Conservation (phyloP, 2,329 filamentous ascomycete species). For the Colletotrichum phormii region DNA sequence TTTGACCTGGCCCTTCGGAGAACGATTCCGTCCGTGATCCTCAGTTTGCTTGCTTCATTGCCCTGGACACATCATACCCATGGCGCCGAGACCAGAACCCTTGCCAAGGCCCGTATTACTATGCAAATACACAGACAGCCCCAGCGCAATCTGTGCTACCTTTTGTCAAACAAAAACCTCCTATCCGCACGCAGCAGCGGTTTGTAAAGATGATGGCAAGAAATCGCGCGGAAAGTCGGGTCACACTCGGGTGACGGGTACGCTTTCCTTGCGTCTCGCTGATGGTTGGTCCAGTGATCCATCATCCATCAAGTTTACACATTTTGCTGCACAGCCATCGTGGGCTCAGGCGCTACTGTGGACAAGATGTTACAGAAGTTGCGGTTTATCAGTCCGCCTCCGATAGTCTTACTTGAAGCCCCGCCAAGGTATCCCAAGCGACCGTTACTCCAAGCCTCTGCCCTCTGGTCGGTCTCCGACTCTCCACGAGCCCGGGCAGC, state of each 20-base stretch:
- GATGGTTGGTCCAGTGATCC: no score
- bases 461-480: background rate
- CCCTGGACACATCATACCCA: background rate
- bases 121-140: background rate
- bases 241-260: background rate
- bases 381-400: background rate
- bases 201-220: background rate
- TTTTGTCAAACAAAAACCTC: background rate
- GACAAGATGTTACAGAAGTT: background rate
- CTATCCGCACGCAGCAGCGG: no score
- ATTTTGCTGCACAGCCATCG: background rate
- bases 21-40: background rate
- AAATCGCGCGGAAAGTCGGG: background rate
- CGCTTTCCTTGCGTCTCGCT: no score
- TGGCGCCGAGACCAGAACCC: background rate
- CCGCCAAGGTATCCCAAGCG: background rate
- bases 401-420: background rate
- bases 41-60: background rate
- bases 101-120: background rate
- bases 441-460: background rate
- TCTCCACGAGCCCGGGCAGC: background rate
- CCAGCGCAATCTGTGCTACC: background rate
- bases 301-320: background rate
- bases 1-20: background rate
- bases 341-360: no score